Conservation (phyloP, 1,284 basidiomycete genomes). For the Ceratobasidium sp. region DNA sequence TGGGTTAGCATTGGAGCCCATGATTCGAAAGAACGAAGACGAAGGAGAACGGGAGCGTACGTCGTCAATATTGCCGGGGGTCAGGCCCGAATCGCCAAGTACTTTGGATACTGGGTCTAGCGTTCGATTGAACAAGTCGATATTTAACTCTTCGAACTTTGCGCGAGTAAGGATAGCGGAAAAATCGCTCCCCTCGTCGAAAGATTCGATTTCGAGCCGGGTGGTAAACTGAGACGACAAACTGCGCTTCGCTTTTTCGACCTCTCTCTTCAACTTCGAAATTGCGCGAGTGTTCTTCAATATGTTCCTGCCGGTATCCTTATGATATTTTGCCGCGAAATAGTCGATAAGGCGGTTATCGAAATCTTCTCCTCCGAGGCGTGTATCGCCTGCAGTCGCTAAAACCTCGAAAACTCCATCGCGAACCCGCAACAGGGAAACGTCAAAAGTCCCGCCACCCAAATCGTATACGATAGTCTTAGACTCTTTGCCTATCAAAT, state of each 20-base stretch:
- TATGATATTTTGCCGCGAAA: constrained; percentile 66
- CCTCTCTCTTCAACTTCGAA: constrained; percentile 70
- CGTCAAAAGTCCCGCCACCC: constrained; percentile 71
- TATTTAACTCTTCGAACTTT: constrained; percentile 74
- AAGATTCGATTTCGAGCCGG: constrained; percentile 71
- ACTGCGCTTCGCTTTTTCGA: constrained; percentile 66
- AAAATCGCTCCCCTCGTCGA: constrained; percentile 71
- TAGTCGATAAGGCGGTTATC: constrained; percentile 69
- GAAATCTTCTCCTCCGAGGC: constrained; percentile 73
- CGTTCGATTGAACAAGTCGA: constrained; percentile 73
- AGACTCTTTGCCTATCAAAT: constrained; percentile 64
- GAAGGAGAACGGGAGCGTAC: constrained; percentile 47
- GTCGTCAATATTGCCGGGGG: constrained; percentile 64
- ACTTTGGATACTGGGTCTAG: constrained; percentile 70
- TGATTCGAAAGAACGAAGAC: too few species aligned
- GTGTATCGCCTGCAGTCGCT: constrained; percentile 50
- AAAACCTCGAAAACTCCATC: constrained; percentile 57
- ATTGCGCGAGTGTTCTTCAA: constrained; percentile 64
- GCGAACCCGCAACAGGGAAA: constrained; percentile 69
- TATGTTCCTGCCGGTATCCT: constrained; percentile 65
- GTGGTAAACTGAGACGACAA: constrained; percentile 69
- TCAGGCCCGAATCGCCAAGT: constrained; percentile 60
- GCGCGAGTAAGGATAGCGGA: constrained; percentile 67
- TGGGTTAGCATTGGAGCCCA: too few species aligned
- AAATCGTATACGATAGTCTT: constrained; percentile 69